Conservation (phyloP, 148 eudicot genomes). For the Fallopia convolvulus region DNA sequence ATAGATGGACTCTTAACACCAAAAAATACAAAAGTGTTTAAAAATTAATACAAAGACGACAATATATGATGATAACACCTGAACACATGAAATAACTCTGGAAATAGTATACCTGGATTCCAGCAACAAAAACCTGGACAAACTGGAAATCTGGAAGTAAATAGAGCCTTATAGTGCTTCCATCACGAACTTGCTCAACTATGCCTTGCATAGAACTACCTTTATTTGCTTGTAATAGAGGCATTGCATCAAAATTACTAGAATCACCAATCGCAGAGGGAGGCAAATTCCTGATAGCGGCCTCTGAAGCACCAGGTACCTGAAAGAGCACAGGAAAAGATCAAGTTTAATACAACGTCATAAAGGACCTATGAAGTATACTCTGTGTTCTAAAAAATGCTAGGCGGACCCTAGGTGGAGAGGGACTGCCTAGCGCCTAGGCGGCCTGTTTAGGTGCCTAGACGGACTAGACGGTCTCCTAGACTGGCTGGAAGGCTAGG, state of each 20-base stretch:
- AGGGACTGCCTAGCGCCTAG: too few species aligned
- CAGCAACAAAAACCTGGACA: constrained; percentile 84
- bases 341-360: too few species aligned
- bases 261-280: constrained; percentile 82
- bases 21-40: not conserved
- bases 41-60: not conserved
- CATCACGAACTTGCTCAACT: constrained; percentile 94
- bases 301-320: constrained; percentile 85
- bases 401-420: too few species aligned
- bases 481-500: too few species aligned
- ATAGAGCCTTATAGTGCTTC: constrained; percentile 77
- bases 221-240: constrained; percentile 44
- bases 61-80: not conserved
- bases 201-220: constrained; percentile 72
- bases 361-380: too few species aligned
- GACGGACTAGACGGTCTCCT: too few species aligned
- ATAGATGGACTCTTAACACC: constrained; percentile 64
- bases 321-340: constrained; percentile 10
- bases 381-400: too few species aligned
- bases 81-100: not conserved
- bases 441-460: too few species aligned
- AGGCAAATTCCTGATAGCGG: constrained; percentile 72
- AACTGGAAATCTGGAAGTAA: constrained; percentile 82
- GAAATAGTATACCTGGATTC: constrained; percentile 55
- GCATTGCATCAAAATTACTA: constrained; percentile 58